Evolutionary conservation across 768 basidiomycete genomes (phyloP).

Genomic region (Megacollybia marginata): DNA sequence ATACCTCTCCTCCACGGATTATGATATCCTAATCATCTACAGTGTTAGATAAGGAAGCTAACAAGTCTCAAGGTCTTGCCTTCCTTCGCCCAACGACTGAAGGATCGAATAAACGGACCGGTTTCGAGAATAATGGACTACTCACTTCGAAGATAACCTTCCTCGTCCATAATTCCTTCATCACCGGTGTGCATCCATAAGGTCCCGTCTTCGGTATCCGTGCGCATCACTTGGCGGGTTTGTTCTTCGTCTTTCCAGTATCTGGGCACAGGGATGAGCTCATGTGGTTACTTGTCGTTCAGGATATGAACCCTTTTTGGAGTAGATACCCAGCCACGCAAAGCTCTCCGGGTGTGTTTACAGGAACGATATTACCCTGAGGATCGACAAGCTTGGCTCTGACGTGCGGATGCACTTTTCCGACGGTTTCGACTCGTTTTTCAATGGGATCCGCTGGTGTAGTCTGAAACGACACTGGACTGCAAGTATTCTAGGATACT

Average conservation of each 20-base stretch:
- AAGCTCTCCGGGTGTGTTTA: slow-evolving; percentile 69
- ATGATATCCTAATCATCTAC: slow-evolving; percentile 55
- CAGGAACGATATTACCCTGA: slow-evolving; percentile 56
- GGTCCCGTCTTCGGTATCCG: slow-evolving; percentile 35
- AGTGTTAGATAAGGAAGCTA: background rate
- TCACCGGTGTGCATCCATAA: slow-evolving; percentile 86
- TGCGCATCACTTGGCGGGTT: slow-evolving; percentile 50
- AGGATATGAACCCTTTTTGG: slow-evolving; percentile 59
- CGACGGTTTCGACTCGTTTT: slow-evolving; percentile 80
- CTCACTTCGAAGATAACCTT: slow-evolving; percentile 71
- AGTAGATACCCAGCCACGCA: slow-evolving; percentile 69
- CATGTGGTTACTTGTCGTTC: background rate
- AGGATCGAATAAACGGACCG: background rate
- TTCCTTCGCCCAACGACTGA: slow-evolving; percentile 76
- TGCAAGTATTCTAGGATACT: slow-evolving; percentile 14
- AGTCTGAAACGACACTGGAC: slow-evolving; percentile 82
- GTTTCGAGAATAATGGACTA: slow-evolving; percentile 2
- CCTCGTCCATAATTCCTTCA: slow-evolving; percentile 72
- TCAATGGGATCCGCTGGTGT: slow-evolving; percentile 58
- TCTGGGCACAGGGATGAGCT: slow-evolving; percentile 23
- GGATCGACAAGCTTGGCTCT: slow-evolving; percentile 63
- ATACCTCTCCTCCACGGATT: slow-evolving; percentile 78
- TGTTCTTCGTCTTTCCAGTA: slow-evolving; percentile 75
- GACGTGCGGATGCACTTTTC: slow-evolving; percentile 69
- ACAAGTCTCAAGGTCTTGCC: slow-evolving; percentile 25